A percentile compares a stretch with the other conserved stretches of the same genome.
Conservation (phyloP, 768 basidiomycete species). For the Collybia sordida region DNA sequence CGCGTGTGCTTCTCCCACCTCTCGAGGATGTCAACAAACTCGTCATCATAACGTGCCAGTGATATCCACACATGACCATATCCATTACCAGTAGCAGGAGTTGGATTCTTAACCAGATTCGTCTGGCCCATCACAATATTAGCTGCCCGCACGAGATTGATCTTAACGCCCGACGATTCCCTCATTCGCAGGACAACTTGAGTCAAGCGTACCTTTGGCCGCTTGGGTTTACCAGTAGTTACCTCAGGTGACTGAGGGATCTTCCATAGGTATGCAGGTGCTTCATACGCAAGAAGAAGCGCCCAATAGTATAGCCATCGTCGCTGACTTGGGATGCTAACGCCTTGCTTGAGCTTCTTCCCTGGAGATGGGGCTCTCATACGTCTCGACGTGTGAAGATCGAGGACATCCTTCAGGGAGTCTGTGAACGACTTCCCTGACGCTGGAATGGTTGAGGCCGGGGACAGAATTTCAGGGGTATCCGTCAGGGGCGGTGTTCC, state of each 20-base stretch:
- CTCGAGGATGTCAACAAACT: constrained; percentile 61
- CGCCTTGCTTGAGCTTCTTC: constrained; percentile 50
- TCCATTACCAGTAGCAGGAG: constrained; percentile 15
- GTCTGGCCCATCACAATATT: constrained; percentile 51
- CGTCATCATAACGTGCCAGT: constrained; percentile 79
- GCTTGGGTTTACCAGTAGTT: constrained; percentile 1
- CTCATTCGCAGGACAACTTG: constrained; percentile 60
- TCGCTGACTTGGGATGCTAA: constrained; percentile 80
- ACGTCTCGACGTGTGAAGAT: constrained; percentile 66
- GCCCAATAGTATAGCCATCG: constrained; percentile 83
- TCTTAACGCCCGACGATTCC: constrained; percentile 50
- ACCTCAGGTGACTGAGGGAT: constrained; percentile 15
- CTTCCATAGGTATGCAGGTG: constrained; percentile 51
- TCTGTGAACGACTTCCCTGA: constrained; percentile 27
- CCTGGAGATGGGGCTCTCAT: constrained; percentile 51
- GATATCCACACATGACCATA: constrained; percentile 62
- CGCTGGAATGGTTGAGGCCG: constrained; percentile 1
- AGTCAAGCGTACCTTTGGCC: constrained; percentile 54
- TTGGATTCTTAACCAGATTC: constrained; percentile 29
- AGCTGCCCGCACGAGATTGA: constrained; percentile 55
- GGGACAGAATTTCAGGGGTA: background rate
- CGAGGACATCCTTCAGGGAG: constrained; percentile 55
- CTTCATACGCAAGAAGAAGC: constrained; percentile 54
- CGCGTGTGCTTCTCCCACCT: constrained; percentile 59
- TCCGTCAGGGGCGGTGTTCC: background rate